A percentile compares a stretch with the other conserved stretches of the same genome.
These are phyloP conservation scores for Ogataea hybrid DNA, from an alignment of 1,139 yeast genomes.

Conservation along the genomic window DNA sequence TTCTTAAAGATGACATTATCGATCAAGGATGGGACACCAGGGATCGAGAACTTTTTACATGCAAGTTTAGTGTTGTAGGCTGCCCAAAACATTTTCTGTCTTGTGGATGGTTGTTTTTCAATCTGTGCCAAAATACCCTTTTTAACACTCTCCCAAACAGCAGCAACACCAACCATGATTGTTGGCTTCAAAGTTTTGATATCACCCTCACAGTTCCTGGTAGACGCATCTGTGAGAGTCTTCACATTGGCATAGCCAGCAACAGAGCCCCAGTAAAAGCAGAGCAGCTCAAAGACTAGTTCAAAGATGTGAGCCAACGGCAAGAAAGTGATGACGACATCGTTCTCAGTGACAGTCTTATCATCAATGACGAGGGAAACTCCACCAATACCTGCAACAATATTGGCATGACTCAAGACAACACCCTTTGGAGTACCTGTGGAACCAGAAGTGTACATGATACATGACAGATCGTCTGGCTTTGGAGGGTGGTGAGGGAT, in stretches of 20 bases:
- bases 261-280: constrained; percentile 87
- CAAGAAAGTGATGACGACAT: constrained; percentile 79
- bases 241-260: constrained; percentile 93
- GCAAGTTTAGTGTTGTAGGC: constrained; percentile 73
- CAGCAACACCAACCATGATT: constrained; percentile 97
- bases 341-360: constrained; percentile 49
- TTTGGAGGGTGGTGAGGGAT: constrained; percentile 50
- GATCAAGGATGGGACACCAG: constrained; percentile 67
- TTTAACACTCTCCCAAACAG: constrained; percentile 96
- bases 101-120: constrained; percentile 58
- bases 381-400: constrained; percentile 85
- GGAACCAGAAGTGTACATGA: constrained; percentile 98
- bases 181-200: constrained; percentile 87
- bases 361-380: constrained; percentile 62
- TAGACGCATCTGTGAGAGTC: constrained; percentile 80
- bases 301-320: constrained; percentile 98
- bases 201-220: constrained; percentile 86
- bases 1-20: constrained; percentile 79
- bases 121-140: constrained; percentile 87
- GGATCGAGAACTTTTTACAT: constrained; percentile 62
- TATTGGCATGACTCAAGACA: constrained; percentile 71
- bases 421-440: constrained; percentile 99
- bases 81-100: constrained; percentile 86
- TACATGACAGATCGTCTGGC: constrained; percentile 77
- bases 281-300: constrained; percentile 76